Conservation (phyloP, 305 asterid species). For the Lippia alba region DNA sequence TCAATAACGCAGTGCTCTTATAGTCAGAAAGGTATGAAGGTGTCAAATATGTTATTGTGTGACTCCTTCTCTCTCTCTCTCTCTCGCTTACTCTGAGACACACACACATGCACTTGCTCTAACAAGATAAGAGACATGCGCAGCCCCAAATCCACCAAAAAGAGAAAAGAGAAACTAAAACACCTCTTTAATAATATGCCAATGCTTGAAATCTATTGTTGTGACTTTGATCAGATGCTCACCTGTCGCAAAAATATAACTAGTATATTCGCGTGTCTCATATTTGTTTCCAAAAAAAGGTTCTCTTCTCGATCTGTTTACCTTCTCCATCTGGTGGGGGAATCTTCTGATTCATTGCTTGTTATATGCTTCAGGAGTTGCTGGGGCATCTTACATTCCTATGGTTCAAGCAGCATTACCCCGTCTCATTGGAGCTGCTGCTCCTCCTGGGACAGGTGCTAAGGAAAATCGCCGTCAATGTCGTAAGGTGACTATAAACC, state of each 20-base stretch:
- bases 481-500: conserved; percentile 65
- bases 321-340: conserved; percentile 27
- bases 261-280: conserved; percentile 3
- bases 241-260: conserved; percentile 11
- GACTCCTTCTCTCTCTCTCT: conserved; percentile 3
- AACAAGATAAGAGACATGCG: neutral
- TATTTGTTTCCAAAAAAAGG: conserved; percentile 6
- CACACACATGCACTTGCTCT: neutral
- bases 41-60: neutral
- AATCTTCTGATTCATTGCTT: conserved; percentile 31
- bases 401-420: conserved; percentile 80
- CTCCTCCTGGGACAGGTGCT: conserved; percentile 81
- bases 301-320: conserved; percentile 4
- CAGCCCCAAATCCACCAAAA: too few species aligned
- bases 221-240: conserved; percentile 8
- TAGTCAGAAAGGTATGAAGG: conserved; percentile 79
- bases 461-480: conserved; percentile 94
- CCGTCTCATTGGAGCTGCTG: conserved; percentile 86
- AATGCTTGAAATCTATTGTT: conserved; percentile 21
- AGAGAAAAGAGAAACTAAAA: neutral
- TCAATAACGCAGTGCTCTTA: conserved; percentile 97
- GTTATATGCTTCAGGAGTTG: conserved; percentile 64
- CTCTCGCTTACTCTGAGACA: neutral
- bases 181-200: neutral
- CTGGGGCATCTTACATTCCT: conserved; percentile 89